These are phyloP conservation scores for Podosphaera fusca DNA, from an alignment of 2,329 filamentous ascomycete genomes.

Conservation along the genomic window DNA sequence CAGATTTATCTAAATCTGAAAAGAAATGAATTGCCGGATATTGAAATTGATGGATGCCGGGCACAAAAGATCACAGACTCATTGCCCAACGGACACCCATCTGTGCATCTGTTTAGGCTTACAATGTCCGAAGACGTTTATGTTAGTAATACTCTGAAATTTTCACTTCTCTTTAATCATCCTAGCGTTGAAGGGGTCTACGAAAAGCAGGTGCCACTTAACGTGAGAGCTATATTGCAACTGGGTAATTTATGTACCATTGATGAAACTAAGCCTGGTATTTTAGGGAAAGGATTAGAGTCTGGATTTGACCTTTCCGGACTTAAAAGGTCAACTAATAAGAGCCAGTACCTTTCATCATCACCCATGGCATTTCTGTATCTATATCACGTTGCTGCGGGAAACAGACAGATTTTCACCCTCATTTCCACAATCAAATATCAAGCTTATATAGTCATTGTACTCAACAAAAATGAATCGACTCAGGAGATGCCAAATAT, in stretches of 20 bases:
- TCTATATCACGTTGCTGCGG: slow-evolving; percentile 75
- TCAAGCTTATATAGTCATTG: slow-evolving; percentile 69
- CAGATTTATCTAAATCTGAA: slow-evolving; percentile 85
- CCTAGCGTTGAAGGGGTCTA: slow-evolving; percentile 93
- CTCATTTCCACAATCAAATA: slow-evolving; percentile 66
- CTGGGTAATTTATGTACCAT: slow-evolving; percentile 84
- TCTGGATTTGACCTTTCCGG: slow-evolving; percentile 74
- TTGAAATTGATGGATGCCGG: slow-evolving; percentile 63
- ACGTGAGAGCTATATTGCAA: slow-evolving; percentile 66
- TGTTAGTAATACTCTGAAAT: slow-evolving; percentile 61
- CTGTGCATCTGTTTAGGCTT: slow-evolving; percentile 81
- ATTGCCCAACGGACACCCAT: slow-evolving; percentile 83
- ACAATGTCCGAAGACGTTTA: slow-evolving; percentile 77
- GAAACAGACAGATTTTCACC: slow-evolving; percentile 81
- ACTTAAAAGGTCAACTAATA: slow-evolving; percentile 42
- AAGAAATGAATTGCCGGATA: slow-evolving; percentile 63
- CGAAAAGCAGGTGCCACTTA: slow-evolving; percentile 75
- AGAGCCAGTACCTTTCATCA: slow-evolving; percentile 53
- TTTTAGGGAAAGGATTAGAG: slow-evolving; percentile 78
- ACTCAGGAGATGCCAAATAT: slow-evolving; percentile 72
- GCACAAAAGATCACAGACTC: slow-evolving; percentile 89
- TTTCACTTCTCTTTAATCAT: slow-evolving; percentile 68
- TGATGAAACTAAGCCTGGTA: slow-evolving; percentile 71
- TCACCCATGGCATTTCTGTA: slow-evolving; percentile 66
- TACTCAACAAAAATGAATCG: slow-evolving; percentile 58